These are phyloP conservation scores for Gypsophila paniculata DNA, from an alignment of 179 eudicot genomes.

Conservation along the genomic window DNA sequence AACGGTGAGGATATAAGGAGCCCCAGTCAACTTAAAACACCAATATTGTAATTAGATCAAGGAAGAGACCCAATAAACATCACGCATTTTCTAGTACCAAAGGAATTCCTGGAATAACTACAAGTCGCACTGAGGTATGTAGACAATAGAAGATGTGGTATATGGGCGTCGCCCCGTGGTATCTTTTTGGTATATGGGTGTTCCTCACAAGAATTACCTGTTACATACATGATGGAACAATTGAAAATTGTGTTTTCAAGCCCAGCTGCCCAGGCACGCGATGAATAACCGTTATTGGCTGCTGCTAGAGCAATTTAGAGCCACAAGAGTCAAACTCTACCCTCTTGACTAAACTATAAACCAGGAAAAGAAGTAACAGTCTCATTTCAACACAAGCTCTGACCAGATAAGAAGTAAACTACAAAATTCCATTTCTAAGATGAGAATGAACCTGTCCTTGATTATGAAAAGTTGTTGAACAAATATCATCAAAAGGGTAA, in stretches of 20 bases:
- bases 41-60: not conserved
- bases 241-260: not conserved
- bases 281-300: not conserved
- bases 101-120: not conserved
- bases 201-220: not conserved
- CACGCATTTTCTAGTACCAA: not conserved
- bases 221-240: not conserved
- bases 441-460: not conserved
- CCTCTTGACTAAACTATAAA: not conserved
- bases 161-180: not conserved
- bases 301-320: not conserved
- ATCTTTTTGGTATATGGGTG: not conserved
- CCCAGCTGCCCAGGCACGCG: not conserved
- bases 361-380: not conserved
- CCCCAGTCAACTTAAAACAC: constrained; percentile 6
- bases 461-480: not conserved
- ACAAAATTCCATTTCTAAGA: not conserved
- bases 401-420: not conserved
- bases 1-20: not conserved
- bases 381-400: not conserved
- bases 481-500: not conserved
- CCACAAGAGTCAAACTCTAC: not conserved
- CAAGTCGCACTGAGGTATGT: not conserved
- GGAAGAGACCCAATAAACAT: not conserved
- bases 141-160: not conserved